Evolutionary conservation across 805 yeast genomes (phyloP).

Genomic region (Maudiozyma barnettii): DNA sequence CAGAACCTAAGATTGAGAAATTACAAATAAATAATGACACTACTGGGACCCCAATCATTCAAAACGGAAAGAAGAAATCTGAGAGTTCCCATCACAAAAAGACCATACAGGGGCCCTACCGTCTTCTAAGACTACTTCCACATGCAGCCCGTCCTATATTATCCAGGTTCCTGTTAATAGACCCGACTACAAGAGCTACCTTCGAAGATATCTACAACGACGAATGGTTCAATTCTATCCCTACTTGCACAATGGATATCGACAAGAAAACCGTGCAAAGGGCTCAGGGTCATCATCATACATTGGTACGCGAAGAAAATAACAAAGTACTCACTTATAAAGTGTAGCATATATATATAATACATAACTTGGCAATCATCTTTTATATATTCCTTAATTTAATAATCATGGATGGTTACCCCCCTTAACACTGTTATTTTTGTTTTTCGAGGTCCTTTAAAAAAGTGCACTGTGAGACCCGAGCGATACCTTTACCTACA

Average conservation of each 20-base stretch:
- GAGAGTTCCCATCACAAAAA: constrained; percentile 31
- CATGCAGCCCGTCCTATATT: constrained; percentile 74
- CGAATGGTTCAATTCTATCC: constrained; percentile 59
- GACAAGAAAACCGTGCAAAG: constrained; percentile 31
- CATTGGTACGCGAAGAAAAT: constrained; percentile 37
- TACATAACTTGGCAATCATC: background rate
- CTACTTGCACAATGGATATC: constrained; percentile 45
- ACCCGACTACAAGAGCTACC: constrained; percentile 53
- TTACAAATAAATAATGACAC: background rate
- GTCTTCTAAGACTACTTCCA: constrained; percentile 69
- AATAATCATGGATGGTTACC: too few species aligned
- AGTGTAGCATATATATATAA: constrained; percentile 1
- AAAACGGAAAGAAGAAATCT: background rate
- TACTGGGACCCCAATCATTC: background rate
- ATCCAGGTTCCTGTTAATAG: constrained; percentile 53
- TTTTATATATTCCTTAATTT: too few species aligned
- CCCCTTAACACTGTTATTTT: too few species aligned
- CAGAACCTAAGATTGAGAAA: background rate
- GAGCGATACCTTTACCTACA: too few species aligned
- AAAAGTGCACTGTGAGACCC: too few species aligned
- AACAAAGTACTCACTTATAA: constrained; percentile 12
- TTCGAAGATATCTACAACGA: constrained; percentile 56
- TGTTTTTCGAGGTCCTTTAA: too few species aligned
- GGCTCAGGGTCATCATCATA: constrained; percentile 44
- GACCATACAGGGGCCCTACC: constrained; percentile 71